Evolutionary conservation across 2,329 filamentous ascomycete genomes (phyloP).

Genomic region (Fusarium burgessii): DNA sequence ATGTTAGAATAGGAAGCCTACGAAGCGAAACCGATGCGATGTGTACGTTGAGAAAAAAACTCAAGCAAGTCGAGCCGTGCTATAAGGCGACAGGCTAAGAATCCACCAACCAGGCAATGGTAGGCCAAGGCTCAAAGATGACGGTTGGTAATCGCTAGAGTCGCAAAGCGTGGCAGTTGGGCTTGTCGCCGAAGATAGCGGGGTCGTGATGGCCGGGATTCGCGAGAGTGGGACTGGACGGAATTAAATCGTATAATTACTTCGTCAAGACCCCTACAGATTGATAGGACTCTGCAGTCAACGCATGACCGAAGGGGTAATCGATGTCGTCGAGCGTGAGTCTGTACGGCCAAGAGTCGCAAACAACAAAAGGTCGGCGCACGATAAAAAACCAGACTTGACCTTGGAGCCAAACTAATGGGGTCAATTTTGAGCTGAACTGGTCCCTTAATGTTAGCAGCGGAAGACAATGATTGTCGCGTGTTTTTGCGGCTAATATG

Average conservation of each 20-base stretch:
- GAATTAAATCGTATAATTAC: slow-evolving; percentile 38
- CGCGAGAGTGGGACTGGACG: slow-evolving; percentile 40
- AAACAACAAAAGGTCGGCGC: slow-evolving; percentile 21
- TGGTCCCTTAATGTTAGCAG: slow-evolving; percentile 42
- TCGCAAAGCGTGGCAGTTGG: slow-evolving; percentile 28
- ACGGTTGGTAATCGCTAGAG: slow-evolving; percentile 26
- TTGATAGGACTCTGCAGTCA: slow-evolving; percentile 30
- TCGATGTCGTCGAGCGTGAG: slow-evolving; percentile 16
- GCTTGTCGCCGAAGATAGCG: slow-evolving; percentile 35
- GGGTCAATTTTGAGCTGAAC: slow-evolving; percentile 25
- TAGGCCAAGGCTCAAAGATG: slow-evolving; percentile 25
- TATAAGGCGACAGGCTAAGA: not conserved
- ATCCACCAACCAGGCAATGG: slow-evolving; percentile 27
- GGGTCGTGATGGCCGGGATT: slow-evolving; percentile 38
- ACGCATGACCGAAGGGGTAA: slow-evolving; percentile 41
- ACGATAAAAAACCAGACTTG: slow-evolving; percentile 4
- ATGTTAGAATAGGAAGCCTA: slow-evolving; percentile 10
- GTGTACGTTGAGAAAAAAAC: not conserved
- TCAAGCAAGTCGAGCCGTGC: not conserved
- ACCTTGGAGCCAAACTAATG: slow-evolving; percentile 30
- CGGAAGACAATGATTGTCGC: slow-evolving; percentile 41
- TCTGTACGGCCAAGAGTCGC: slow-evolving; percentile 7
- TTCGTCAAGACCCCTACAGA: slow-evolving; percentile 40
- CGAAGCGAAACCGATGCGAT: not conserved
- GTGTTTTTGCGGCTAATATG: slow-evolving; percentile 48